Base-by-base conservation (phyloP, 1,284 basidiomycete species). In the Leccinum pachyderme region DNA sequence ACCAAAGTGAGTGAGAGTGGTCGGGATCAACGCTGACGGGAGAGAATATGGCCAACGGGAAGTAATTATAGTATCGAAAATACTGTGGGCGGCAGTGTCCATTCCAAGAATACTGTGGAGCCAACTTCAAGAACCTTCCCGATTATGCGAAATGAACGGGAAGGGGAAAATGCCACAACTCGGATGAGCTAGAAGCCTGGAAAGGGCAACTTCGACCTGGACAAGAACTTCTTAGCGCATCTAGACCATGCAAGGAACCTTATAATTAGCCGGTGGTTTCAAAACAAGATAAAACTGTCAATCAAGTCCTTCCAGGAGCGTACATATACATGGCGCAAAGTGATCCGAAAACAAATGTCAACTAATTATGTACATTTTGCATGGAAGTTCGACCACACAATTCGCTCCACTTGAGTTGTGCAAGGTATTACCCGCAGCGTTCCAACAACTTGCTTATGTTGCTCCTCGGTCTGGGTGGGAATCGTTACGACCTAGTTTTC, bases 21-120 rank as follows among this genome's bases (percentile, higher is more conserved):
- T 47, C 54, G 55, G 64, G 37, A 48, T 32, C 32, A 54, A 52
- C 13, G 29, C 32, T 49, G 46, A 51, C 43, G 56, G 59, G 49
- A 49, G 33, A 53, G 53, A 59, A 47, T 45, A 41, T 51, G 39
- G 25, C 37, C 45, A 49, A 47, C 31, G 15, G 18, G 18, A n/a
- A 49, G 49, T 13, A 33, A 28, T 49, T 52, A 33, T n/a, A n/a
- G n/a, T 55, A 39, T 52, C 18, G 12, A n/a, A n/a, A 32, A 39
- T 9, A 11, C 37, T 39, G 37, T 37, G 11, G 2, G 11, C 32
- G 37, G 37, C 18, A 39, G 37, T 39, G 37, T 39, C 18, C 8
- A n/a, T 37, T 18, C 35, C 37, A 11, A 18, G 37, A 39, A 11
- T 39, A 18, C 37, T 39, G 37, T 39, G 35, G n/a, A 9, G 37